Evolutionary conservation across 176 grass and related monocot species (phyloP).

Genomic region (Musa schizocarpa): DNA sequence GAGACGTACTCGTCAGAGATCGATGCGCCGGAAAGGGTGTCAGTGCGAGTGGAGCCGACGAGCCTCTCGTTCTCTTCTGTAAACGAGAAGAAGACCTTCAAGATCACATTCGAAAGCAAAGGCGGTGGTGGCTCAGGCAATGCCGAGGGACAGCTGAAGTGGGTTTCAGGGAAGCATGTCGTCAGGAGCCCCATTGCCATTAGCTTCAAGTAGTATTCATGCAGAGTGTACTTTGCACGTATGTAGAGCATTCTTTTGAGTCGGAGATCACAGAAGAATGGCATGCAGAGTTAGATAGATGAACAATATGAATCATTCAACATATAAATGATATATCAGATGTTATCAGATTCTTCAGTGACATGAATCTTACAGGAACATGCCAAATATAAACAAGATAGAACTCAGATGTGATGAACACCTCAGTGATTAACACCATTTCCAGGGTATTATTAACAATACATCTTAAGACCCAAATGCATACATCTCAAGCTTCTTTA

Average conservation of each 20-base stretch:
- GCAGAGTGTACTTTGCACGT: no score
- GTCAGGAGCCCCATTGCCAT: constrained; percentile 4
- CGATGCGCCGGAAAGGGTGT: not conserved
- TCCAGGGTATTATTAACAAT: not conserved
- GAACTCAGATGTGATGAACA: no score
- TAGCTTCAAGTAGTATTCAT: not conserved
- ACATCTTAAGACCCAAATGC: not conserved
- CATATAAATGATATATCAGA: no score
- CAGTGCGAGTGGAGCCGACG: not conserved
- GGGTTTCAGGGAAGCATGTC: constrained; percentile 4
- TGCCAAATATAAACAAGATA: no score
- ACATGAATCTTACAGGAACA: no score
- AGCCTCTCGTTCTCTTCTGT: not conserved
- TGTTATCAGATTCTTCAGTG: no score
- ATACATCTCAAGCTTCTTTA: not conserved
- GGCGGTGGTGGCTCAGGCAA: not conserved
- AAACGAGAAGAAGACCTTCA: constrained; percentile 4
- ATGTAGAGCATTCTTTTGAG: no score
- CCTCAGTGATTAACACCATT: no score
- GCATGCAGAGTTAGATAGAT: no score
- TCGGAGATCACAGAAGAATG: no score
- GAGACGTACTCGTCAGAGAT: not conserved
- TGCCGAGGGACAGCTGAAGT: constrained; percentile 3
- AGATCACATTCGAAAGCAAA: not conserved
- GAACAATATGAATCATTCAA: no score